These are phyloP conservation scores for Spathaspora hagerdaliae DNA, from an alignment of 805 yeast species.

Conservation along the genomic window DNA sequence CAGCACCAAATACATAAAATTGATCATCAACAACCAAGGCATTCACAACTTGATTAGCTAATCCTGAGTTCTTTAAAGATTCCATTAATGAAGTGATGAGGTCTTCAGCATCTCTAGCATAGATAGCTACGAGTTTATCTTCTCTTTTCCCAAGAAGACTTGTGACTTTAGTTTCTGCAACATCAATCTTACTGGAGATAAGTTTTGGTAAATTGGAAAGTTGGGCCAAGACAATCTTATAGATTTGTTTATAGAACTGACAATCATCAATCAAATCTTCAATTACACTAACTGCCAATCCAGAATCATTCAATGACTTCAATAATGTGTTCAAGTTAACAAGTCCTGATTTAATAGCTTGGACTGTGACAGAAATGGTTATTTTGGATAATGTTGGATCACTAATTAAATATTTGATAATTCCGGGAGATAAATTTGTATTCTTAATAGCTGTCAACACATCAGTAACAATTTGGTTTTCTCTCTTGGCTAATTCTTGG, in stretches of 20 bases:
- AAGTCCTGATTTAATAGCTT: slow-evolving; percentile 26
- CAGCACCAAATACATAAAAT: slow-evolving; percentile 37
- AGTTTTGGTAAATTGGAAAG: slow-evolving; percentile 26
- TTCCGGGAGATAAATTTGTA: slow-evolving; percentile 33
- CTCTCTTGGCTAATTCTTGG: slow-evolving; percentile 34
- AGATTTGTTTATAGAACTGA: slow-evolving; percentile 35
- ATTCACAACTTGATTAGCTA: slow-evolving; percentile 35
- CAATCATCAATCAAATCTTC: slow-evolving; percentile 34
- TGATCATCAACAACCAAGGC: slow-evolving; percentile 33
- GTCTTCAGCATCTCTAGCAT: slow-evolving; percentile 11
- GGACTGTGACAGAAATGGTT: slow-evolving; percentile 24
- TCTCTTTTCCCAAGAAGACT: slow-evolving; percentile 11
- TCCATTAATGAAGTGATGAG: slow-evolving; percentile 35
- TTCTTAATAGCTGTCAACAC: slow-evolving; percentile 33
- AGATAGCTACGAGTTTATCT: slow-evolving; percentile 1
- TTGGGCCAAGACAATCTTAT: slow-evolving; percentile 28
- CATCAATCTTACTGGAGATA: slow-evolving; percentile 22
- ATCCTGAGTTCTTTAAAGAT: slow-evolving; percentile 40
- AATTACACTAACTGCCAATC: slow-evolving; percentile 36
- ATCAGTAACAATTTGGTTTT: slow-evolving; percentile 36
- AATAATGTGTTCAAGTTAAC: slow-evolving; percentile 34
- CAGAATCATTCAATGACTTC: slow-evolving; percentile 38
- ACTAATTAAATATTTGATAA: slow-evolving; percentile 29
- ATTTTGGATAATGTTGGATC: slow-evolving; percentile 27
- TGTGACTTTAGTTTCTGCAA: slow-evolving; percentile 5